phyloP scores from a whole-genome alignment of 306 rosid species.

The Medicago truncatula region MtrunA17r5.0-ANR NC_053044.1:43833001-43833500 shows the following conservation, averaged over 20 bases:
- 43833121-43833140: too few species aligned
- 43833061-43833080: background rate
- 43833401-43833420: slow-evolving; percentile 94
- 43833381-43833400: slow-evolving; percentile 63
- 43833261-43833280: too few species aligned
- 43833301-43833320: too few species aligned
- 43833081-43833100: background rate
- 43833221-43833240: too few species aligned
- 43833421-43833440: slow-evolving; percentile 74
- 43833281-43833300: too few species aligned
- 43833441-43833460: slow-evolving; percentile 79
- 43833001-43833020: background rate
- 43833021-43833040: slow-evolving; percentile 5
- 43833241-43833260: too few species aligned
- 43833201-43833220: too few species aligned
- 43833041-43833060: background rate
- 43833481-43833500: slow-evolving; percentile 63
- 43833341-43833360: too few species aligned
- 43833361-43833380: slow-evolving; percentile 27
- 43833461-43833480: slow-evolving; percentile 92
- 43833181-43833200: too few species aligned
- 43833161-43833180: too few species aligned
- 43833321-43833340: too few species aligned
- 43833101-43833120: background rate
- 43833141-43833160: too few species aligned